Evolutionary conservation across 805 yeast genomes (phyloP).

Genomic region (Candida anglica): DNA sequence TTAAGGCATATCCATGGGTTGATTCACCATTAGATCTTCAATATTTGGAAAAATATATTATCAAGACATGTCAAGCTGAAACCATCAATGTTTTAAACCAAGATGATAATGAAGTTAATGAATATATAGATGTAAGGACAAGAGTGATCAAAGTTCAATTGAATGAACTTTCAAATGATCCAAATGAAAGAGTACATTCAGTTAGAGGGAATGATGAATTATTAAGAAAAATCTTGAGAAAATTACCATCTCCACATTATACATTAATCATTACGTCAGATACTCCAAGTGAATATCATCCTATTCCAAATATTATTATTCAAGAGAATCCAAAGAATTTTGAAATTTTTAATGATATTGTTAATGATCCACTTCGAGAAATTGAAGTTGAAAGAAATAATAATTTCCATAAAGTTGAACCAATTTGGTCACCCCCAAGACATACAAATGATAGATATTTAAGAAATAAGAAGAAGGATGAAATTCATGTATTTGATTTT

Average conservation of each 20-base stretch:
- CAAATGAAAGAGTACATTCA: slow-evolving; percentile 17
- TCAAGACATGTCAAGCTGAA: slow-evolving; percentile 50
- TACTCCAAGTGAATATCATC: slow-evolving; percentile 19
- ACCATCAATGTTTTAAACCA: slow-evolving; percentile 32
- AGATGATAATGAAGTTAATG: slow-evolving; percentile 44
- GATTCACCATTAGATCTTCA: slow-evolving; percentile 39
- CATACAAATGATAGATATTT: slow-evolving; percentile 29
- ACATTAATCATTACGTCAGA: slow-evolving; percentile 53
- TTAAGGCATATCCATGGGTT: slow-evolving; percentile 55
- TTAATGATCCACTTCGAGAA: slow-evolving; percentile 47
- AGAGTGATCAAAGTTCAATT: slow-evolving; percentile 61
- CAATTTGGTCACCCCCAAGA: slow-evolving; percentile 20
- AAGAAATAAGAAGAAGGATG: slow-evolving; percentile 23
- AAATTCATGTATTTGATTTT: slow-evolving; percentile 38
- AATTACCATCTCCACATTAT: slow-evolving; percentile 70
- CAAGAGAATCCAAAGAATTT: slow-evolving; percentile 25
- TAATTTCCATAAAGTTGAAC: slow-evolving; percentile 25
- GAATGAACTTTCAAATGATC: slow-evolving; percentile 37
- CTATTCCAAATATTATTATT: slow-evolving; percentile 26
- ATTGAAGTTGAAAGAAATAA: slow-evolving; percentile 55
- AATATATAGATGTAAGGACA: slow-evolving; percentile 59
- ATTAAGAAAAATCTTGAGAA: slow-evolving; percentile 55
- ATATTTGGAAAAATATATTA: slow-evolving; percentile 37
- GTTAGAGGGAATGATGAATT: slow-evolving; percentile 42
- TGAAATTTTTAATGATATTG: slow-evolving; percentile 53